Base-by-base conservation (phyloP, 169 alveolate genomes). In the Eimeria maxima region DNA sequence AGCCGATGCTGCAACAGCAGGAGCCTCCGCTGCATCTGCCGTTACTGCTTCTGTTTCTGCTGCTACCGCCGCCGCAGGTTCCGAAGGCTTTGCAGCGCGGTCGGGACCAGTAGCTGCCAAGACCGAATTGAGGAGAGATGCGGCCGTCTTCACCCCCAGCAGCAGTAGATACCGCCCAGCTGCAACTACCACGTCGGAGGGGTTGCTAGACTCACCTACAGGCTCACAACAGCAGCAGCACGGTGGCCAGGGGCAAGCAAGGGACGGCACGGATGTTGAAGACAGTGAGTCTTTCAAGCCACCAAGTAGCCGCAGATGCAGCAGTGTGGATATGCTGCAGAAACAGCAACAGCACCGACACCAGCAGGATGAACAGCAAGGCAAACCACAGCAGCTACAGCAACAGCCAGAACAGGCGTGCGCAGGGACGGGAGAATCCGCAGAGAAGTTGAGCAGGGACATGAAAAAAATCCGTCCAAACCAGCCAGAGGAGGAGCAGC, bases 291-390 rank as follows among this genome's bases (percentile, higher is more conserved):
- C 60, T 53, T 7, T 14, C 60, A 53, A 67, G 78, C 14, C 44
- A 13, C 78, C 78, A 11, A 74, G 50, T 50, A 29, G 86, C 86
- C 24, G 86, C 86, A 74, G 86, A n/a, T 14, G 60, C 60, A 53
- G 60, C 60, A 53, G 60, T 14, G 20, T 14, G 16, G 60, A 53
- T 14, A 7, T 53, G 78, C 78, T 2, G 86, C 86, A 74, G 44
- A 57, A 74, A 50, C 86, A 74, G 86, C 42, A 24, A 38, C 42
- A 74, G 50, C 86, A 74, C 53, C 86, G 6, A 20, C 86, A 74
- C 53, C 55, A 16, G 44, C 55, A 2, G 11, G 50, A n/a, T 22
- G 44, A 67, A 29, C 86, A 74, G 86, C 86, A 71, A n/a, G 33
- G 33, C 18, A 16, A 60, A 16, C 2, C 71, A 16, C 18, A 27